A percentile compares a stretch with the other conserved stretches of the same genome.
Evolutionary conservation across 805 yeast genomes (phyloP).

Genomic region (Wickerhamiella spandovensis): DNA sequence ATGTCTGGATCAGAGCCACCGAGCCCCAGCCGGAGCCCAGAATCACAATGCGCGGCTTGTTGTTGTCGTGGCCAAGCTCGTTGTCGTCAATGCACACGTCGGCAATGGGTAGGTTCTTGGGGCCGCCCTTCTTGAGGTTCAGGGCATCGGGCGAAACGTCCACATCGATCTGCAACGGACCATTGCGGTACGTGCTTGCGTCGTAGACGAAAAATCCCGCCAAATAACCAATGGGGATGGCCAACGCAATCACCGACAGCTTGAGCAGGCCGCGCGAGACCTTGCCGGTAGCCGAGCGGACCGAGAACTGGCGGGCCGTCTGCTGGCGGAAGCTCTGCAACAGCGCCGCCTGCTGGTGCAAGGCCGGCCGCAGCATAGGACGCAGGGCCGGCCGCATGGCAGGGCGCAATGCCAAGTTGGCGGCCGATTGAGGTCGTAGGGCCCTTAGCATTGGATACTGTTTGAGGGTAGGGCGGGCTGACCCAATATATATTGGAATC

Average conservation of each 20-base stretch:
- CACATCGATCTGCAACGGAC: slow-evolving; percentile 28
- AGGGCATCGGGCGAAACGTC: slow-evolving; percentile 40
- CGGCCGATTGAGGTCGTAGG: neutral
- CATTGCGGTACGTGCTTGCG: slow-evolving; percentile 42
- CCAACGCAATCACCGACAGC: slow-evolving; percentile 5
- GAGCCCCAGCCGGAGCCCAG: slow-evolving; percentile 67
- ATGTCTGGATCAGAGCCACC: slow-evolving; percentile 40
- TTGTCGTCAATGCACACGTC: slow-evolving; percentile 42
- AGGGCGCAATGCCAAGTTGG: neutral
- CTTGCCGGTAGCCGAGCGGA: neutral
- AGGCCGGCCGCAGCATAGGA: neutral
- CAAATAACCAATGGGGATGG: slow-evolving; percentile 22
- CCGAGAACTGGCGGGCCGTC: neutral
- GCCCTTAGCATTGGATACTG: neutral
- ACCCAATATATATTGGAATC: neutral
- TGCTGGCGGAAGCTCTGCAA: neutral
- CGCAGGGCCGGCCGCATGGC: neutral
- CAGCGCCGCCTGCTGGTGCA: neutral
- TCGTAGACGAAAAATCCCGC: slow-evolving; percentile 49
- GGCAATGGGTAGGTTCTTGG: slow-evolving; percentile 54
- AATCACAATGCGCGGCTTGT: slow-evolving; percentile 44
- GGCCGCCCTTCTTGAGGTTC: slow-evolving; percentile 49
- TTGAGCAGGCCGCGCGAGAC: neutral
- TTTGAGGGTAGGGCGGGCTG: neutral
- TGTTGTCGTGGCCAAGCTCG: slow-evolving; percentile 34